A percentile compares a stretch with the other conserved stretches of the same genome.
These are phyloP conservation scores for Pseudognaphalium luteoalbum DNA, from an alignment of 129 eudicot genomes.

Conservation along the genomic window DNA sequence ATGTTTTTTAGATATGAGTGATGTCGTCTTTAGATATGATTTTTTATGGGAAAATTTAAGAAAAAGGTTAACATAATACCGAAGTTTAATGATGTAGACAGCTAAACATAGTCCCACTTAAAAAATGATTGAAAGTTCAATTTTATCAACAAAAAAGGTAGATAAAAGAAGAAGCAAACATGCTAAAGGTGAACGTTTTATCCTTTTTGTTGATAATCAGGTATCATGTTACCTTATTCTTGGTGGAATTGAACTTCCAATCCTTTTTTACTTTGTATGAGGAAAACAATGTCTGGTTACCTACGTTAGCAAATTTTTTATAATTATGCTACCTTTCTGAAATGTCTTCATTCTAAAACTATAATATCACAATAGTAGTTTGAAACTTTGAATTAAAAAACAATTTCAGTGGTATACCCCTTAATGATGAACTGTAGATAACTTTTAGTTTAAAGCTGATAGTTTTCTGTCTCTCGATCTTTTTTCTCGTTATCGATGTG, in stretches of 20 bases:
- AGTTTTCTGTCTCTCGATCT: not conserved
- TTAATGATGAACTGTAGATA: not conserved
- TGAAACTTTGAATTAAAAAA: too few species aligned
- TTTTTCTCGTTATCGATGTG: not conserved
- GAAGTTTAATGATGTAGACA: not conserved
- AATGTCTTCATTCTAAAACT: too few species aligned
- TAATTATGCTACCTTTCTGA: too few species aligned
- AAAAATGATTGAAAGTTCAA: too few species aligned
- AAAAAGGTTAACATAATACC: not conserved
- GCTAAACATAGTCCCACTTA: not conserved
- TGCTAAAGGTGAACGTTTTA: not conserved
- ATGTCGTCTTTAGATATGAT: not conserved
- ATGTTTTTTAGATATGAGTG: not conserved
- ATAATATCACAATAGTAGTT: too few species aligned
- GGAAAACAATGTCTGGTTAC: not conserved
- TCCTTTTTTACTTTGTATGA: not conserved
- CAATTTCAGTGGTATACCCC: too few species aligned
- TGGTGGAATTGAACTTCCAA: too few species aligned
- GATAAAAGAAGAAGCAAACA: too few species aligned
- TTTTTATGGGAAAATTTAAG: not conserved
- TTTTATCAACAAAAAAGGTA: not conserved
- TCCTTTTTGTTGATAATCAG: not conserved
- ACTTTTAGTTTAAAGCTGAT: not conserved
- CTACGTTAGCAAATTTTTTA: not conserved
- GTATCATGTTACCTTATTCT: not conserved